These are phyloP conservation scores for Fraxinus ornus DNA, from an alignment of 305 asterid genomes.

Conservation along the genomic window DNA sequence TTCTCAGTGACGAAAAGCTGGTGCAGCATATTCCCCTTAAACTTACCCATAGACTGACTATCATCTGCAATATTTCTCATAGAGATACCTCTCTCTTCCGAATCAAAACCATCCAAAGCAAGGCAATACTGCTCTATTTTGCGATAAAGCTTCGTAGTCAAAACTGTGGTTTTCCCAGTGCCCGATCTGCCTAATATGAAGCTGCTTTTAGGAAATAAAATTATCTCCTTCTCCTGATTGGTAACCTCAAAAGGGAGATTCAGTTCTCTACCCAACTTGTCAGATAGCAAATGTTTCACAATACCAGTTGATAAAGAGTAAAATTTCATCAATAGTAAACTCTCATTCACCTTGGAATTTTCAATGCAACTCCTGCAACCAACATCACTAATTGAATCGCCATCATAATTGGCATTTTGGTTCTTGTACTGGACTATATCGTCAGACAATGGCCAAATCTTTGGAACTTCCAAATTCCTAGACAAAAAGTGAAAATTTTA, in stretches of 20 bases:
- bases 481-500: background rate
- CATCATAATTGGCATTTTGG: slow-evolving; percentile 11
- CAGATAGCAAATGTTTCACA: slow-evolving; percentile 59
- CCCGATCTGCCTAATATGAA: slow-evolving; percentile 84
- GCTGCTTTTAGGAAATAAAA: slow-evolving; percentile 47
- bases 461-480: slow-evolving; percentile 70
- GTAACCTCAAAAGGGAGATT: slow-evolving; percentile 76
- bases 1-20: slow-evolving; percentile 77
- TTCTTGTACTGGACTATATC: slow-evolving; percentile 42
- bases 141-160: slow-evolving; percentile 60
- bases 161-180: slow-evolving; percentile 67
- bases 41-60: slow-evolving; percentile 2
- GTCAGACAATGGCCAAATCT: slow-evolving; percentile 40
- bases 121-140: slow-evolving; percentile 47
- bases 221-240: slow-evolving; percentile 56
- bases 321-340: slow-evolving; percentile 61
- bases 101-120: slow-evolving; percentile 34
- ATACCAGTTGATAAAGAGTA: slow-evolving; percentile 50
- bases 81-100: slow-evolving; percentile 1
- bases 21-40: slow-evolving; percentile 27
- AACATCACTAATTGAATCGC: slow-evolving; percentile 19
- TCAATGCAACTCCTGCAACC: slow-evolving; percentile 48
- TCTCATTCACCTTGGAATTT: slow-evolving; percentile 63
- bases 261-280: slow-evolving; percentile 39
- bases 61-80: slow-evolving; percentile 1